Evolutionary conservation across 495 filamentous ascomycete genomes (phyloP), one percentile per base, ranked within the genome.

Genomic region (Tuber aestivum): DNA sequence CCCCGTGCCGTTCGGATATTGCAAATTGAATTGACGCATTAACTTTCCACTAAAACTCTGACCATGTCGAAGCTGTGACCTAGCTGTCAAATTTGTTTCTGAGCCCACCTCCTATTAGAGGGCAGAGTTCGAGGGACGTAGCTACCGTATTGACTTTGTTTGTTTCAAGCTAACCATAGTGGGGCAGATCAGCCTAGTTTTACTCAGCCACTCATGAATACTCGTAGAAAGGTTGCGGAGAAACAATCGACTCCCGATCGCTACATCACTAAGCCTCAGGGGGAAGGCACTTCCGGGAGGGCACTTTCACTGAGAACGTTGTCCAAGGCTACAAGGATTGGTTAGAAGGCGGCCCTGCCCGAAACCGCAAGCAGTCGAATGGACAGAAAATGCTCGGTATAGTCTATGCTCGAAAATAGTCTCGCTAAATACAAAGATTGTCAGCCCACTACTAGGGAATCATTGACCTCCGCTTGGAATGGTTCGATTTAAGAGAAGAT

Each of bases 161-260:
- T 99, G 95, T 89, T 99, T 98, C 88, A 98, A 86, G 90, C 97
- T 85, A 96, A 96, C 73, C 95, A 99, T 90, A 99, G 98, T 86
- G 95, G 98, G 87, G 98, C 95, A 23, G 95, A 99, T 82, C 95
- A 99, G 87, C 95, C 95, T 32, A 97, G 94, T 42, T 99, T 99
- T 89, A 99, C 95, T n/a, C 95, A 99, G 85, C 95, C 95, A 45
- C 86, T 97, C 76, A 99, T 99, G 95, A 98, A 99, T n/a, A n/a
- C n/a, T n/a, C n/a, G n/a, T 89, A 97, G 97, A 89, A 93, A 92
- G 79, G 97, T 99, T 83, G 88, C 89, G 73, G 87, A 89, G 50
- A 92, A 97, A 83, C 87, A 90, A 77, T 87, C 89, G 40, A 90
- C 94, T 84, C 90, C 98, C 76, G 90, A 94, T 83, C 92, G 90